Percentiles rank a stretch among this genome's conserved stretches.
Evolutionary conservation across 2,329 filamentous ascomycete species (phyloP).

Genomic region (Trichoderma koningiopsis): DNA sequence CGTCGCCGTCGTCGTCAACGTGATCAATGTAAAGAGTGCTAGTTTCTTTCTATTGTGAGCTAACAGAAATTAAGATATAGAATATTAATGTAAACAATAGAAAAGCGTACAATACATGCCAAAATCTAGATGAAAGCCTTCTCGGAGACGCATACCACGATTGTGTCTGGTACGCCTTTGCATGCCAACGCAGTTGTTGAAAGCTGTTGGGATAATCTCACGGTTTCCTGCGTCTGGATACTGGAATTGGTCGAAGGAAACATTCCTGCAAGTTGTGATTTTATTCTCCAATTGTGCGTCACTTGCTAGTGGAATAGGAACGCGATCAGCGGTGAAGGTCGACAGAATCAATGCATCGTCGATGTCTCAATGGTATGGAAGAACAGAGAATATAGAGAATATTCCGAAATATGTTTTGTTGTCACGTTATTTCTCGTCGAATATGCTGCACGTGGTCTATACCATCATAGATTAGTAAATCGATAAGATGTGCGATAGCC

Average conservation of each 20-base stretch:
- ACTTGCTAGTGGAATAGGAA: neutral
- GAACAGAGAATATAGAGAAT: neutral
- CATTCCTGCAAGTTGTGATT: neutral
- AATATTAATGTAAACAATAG: neutral
- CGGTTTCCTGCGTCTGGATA: neutral
- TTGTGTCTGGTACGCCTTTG: neutral
- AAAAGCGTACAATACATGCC: neutral
- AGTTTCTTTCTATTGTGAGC: neutral
- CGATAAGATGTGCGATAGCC: neutral
- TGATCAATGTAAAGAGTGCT: neutral
- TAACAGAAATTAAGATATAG: neutral
- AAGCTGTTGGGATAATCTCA: neutral
- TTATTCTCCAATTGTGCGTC: neutral
- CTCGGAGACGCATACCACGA: neutral
- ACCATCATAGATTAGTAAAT: neutral
- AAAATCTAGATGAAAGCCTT: neutral
- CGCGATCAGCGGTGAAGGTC: neutral
- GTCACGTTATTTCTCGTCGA: neutral
- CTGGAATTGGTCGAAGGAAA: neutral
- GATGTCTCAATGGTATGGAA: neutral
- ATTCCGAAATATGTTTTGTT: neutral
- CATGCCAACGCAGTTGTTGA: neutral
- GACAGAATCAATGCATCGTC: neutral
- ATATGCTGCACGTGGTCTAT: neutral
- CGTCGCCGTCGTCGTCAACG: neutral